These are phyloP conservation scores for Kurtzmaniella natalensis DNA, from an alignment of 1,139 yeast genomes.

Conservation along the genomic window DNA sequence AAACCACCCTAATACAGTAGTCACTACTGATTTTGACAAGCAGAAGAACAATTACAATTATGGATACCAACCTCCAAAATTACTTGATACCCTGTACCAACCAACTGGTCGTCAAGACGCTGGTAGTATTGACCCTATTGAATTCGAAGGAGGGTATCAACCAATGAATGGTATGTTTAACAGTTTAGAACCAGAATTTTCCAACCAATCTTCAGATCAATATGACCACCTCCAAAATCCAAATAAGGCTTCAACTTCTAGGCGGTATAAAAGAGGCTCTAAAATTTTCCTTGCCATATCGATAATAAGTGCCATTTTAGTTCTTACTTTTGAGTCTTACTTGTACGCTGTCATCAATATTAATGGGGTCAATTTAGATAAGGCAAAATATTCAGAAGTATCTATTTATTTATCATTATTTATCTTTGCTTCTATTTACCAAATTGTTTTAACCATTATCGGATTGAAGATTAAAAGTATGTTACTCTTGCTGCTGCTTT, in stretches of 20 bases:
- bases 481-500: slow-evolving; percentile 36
- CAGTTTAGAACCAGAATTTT: background rate
- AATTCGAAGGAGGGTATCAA: no score
- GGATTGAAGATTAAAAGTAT: slow-evolving; percentile 43
- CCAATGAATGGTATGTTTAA: no score
- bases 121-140: no score
- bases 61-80: no score
- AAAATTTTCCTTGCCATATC: slow-evolving; percentile 24
- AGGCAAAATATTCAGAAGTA: slow-evolving; percentile 19
- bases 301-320: slow-evolving; percentile 25
- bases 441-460: slow-evolving; percentile 30
- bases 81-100: no score
- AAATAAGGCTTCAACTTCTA: background rate
- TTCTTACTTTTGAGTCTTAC: slow-evolving; percentile 28
- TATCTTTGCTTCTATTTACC: slow-evolving; percentile 23
- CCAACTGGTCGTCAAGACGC: no score
- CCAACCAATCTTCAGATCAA: background rate
- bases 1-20: no score
- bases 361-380: slow-evolving; percentile 20
- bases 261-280: slow-evolving; percentile 13
- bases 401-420: slow-evolving; percentile 22
- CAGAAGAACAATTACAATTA: no score
- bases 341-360: slow-evolving; percentile 33
- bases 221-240: background rate
- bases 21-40: no score